Evolutionary conservation across 2,329 filamentous ascomycete genomes (phyloP).

Genomic region (Aspergillus alliaceus): DNA sequence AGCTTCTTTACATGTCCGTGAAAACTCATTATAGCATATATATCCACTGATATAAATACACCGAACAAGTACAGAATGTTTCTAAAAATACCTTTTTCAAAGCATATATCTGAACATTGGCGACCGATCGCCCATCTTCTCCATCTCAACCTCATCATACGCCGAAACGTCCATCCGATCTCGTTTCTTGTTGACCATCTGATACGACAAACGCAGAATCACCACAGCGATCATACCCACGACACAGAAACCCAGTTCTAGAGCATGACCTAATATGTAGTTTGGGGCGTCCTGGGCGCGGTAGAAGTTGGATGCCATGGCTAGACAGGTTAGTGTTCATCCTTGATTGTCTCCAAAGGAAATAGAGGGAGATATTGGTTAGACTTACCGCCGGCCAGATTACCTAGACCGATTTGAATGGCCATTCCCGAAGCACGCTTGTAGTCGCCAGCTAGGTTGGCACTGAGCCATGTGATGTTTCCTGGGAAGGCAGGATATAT

Average conservation of each 20-base stretch:
- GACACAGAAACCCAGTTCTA: conserved; percentile 53
- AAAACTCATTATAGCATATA: too few relatives aligned
- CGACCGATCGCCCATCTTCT: conserved; percentile 60
- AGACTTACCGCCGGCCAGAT: conserved; percentile 41
- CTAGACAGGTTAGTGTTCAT: conserved; percentile 32
- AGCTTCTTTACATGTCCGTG: too few relatives aligned
- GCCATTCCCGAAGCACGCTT: conserved; percentile 64
- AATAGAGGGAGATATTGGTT: not conserved
- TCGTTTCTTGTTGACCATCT: conserved; percentile 59
- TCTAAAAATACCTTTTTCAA: not conserved
- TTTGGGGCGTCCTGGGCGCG: conserved; percentile 50
- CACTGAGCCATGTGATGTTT: conserved; percentile 58
- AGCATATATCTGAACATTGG: conserved; percentile 64
- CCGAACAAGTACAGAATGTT: too few relatives aligned
- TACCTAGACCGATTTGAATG: conserved; percentile 63
- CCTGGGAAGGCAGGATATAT: conserved; percentile 49
- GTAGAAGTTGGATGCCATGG: conserved; percentile 74
- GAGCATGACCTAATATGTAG: conserved; percentile 52
- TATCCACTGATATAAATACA: too few relatives aligned
- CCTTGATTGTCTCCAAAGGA: not conserved
- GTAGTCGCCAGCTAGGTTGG: conserved; percentile 58
- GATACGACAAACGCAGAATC: conserved; percentile 53
- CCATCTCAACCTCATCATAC: conserved; percentile 52
- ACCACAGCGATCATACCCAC: conserved; percentile 48
- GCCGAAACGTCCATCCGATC: conserved; percentile 45